phyloP scores from a whole-genome alignment of 2,329 filamentous ascomycete genomes.

The Trichoderma gracile region DNA sequence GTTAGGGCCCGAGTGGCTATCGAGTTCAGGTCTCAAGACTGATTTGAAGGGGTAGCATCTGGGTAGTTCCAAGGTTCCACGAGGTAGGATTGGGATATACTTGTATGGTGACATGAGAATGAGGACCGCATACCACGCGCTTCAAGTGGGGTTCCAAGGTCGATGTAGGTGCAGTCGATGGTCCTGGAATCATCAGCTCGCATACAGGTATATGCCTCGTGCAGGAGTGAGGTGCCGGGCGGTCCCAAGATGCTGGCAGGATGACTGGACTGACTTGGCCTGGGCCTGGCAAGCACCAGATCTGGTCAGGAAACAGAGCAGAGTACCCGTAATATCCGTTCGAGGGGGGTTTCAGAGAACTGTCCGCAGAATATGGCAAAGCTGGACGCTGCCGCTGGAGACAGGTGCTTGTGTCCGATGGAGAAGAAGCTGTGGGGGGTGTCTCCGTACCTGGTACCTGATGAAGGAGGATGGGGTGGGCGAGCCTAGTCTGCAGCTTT shows the following conservation, averaged over 20 bases:
- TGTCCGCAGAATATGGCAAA: constrained; percentile 24
- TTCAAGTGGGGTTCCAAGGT: constrained; percentile 16
- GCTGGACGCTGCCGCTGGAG: constrained; percentile 22
- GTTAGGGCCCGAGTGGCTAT: constrained; percentile 26
- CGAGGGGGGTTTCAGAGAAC: constrained; percentile 26
- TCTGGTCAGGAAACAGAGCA: constrained; percentile 20
- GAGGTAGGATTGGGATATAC: constrained; percentile 28
- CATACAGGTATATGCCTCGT: constrained; percentile 24
- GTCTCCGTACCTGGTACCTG: constrained; percentile 28
- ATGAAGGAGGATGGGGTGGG: constrained; percentile 28
- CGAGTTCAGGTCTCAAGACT: constrained; percentile 24
- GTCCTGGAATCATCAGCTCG: constrained; percentile 26
- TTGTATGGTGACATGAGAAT: constrained; percentile 27
- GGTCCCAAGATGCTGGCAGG: constrained; percentile 23
- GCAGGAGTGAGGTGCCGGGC: constrained; percentile 23
- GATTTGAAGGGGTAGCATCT: constrained; percentile 27
- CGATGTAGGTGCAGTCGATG: constrained; percentile 24
- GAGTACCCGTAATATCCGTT: constrained; percentile 23
- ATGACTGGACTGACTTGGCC: constrained; percentile 15
- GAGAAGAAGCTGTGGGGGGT: constrained; percentile 25
- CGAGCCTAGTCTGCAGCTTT: constrained; percentile 24
- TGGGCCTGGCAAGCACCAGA: constrained; percentile 21
- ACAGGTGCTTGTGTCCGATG: constrained; percentile 17
- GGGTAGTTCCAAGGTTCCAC: constrained; percentile 27
- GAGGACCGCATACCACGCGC: constrained; percentile 18